These are phyloP conservation scores for Claviceps pusilla DNA, from an alignment of 2,329 filamentous ascomycete genomes.

Conservation along the genomic window DNA sequence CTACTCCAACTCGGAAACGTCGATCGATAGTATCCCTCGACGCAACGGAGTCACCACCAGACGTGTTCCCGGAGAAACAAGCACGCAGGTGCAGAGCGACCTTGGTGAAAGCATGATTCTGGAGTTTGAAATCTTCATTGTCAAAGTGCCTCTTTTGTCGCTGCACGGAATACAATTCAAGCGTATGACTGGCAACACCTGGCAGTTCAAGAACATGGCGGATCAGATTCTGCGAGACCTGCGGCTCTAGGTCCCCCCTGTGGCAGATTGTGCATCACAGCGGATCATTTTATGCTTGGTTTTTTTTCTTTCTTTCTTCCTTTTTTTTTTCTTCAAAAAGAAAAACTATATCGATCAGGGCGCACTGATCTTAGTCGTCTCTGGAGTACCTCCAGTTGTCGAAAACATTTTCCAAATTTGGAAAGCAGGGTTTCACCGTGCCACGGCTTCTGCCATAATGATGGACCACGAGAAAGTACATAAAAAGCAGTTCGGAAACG, in stretches of 20 bases:
- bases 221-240: slow-evolving; percentile 85
- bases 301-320: not conserved
- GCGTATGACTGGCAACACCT: slow-evolving; percentile 85
- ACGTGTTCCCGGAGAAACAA: slow-evolving; percentile 67
- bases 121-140: slow-evolving; percentile 90
- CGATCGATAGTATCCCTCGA: slow-evolving; percentile 55
- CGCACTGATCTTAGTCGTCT: not conserved
- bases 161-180: slow-evolving; percentile 97
- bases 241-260: slow-evolving; percentile 43
- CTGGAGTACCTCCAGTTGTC: too few relatives aligned
- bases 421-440: not conserved
- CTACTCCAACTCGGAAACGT: slow-evolving; percentile 77
- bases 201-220: slow-evolving; percentile 98
- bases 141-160: slow-evolving; percentile 87
- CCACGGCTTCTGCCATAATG: not conserved
- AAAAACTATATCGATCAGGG: not conserved
- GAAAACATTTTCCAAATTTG: too few relatives aligned
- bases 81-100: slow-evolving; percentile 81
- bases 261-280: not conserved
- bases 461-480: not conserved
- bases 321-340: too few relatives aligned
- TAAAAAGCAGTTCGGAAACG: too few relatives aligned
- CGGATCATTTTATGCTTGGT: not conserved
- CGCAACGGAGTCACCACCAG: slow-evolving; percentile 34
- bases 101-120: slow-evolving; percentile 71